phyloP scores from a whole-genome alignment of 345 rosid genomes.

The Durio zibethinus region DNA sequence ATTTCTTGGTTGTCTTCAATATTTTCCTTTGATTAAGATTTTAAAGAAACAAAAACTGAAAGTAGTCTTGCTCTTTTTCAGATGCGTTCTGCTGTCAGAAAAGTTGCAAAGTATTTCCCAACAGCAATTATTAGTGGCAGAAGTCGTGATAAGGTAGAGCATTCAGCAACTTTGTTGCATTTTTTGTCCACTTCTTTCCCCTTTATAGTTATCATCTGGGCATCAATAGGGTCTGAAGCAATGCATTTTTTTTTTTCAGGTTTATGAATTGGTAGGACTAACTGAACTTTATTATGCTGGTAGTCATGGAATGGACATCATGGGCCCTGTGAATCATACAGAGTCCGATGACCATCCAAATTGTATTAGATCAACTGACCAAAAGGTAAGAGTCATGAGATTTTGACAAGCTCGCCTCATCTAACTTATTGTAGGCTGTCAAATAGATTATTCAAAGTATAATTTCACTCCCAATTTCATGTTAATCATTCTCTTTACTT shows the following conservation, averaged over 20 bases:
- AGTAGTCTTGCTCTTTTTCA: conserved; percentile 21
- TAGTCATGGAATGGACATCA: conserved; percentile 99
- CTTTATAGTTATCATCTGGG: neutral
- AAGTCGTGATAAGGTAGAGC: conserved; percentile 75
- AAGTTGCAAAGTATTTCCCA: conserved; percentile 70
- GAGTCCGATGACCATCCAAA: conserved; percentile 45
- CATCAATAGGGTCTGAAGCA: conserved; percentile 2
- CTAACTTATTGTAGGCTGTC: neutral
- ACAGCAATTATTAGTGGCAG: conserved; percentile 97
- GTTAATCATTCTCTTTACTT: neutral
- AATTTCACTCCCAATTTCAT: neutral
- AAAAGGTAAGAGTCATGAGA: conserved; percentile 38
- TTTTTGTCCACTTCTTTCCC: conserved; percentile 1
- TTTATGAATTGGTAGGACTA: conserved; percentile 78
- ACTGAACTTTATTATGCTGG: conserved; percentile 97
- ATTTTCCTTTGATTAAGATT: neutral
- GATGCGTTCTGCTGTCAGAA: conserved; percentile 92
- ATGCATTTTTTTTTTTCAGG: conserved; percentile 42
- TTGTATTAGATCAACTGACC: conserved; percentile 61
- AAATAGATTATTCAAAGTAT: neutral
- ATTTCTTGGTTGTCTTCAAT: neutral
- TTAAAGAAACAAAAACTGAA: neutral
- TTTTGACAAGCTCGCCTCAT: neutral
- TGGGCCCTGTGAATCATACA: conserved; percentile 48
- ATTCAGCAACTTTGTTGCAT: neutral